These are phyloP conservation scores for Microbotryum intermedium DNA, from an alignment of 1,284 basidiomycete genomes.

Conservation along the genomic window DNA sequence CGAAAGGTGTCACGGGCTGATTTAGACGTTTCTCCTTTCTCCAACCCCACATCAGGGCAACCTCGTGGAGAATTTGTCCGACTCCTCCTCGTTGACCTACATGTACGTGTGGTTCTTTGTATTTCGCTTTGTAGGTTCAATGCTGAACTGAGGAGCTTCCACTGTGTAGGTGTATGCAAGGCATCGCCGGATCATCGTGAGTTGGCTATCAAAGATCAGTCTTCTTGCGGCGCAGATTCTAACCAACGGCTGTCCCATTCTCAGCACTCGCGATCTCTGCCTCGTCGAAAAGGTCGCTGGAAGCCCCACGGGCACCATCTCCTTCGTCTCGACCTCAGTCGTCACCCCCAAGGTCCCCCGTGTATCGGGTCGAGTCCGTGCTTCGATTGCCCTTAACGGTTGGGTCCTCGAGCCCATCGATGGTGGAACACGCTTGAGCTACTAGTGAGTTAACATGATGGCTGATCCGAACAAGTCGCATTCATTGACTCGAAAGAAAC, in stretches of 20 bases:
- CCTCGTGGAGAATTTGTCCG: constrained; percentile 33
- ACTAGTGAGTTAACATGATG: constrained; percentile 12
- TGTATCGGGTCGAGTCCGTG: constrained; percentile 31
- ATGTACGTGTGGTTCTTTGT: constrained; percentile 14
- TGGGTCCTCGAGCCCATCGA: constrained; percentile 32
- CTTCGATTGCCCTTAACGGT: constrained; percentile 33
- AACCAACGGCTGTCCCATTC: neutral
- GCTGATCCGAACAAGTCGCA: constrained; percentile 3
- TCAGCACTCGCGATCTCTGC: constrained; percentile 32
- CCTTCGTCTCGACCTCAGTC: constrained; percentile 34
- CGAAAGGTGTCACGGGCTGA: too few species aligned
- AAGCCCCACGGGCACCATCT: constrained; percentile 30
- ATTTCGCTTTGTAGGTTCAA: neutral
- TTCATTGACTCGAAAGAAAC: constrained; percentile 6
- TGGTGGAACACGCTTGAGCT: constrained; percentile 11
- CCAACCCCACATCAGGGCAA: constrained; percentile 28
- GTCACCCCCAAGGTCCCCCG: constrained; percentile 31
- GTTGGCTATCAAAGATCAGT: neutral
- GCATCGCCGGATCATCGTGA: constrained; percentile 28
- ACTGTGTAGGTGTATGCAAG: constrained; percentile 27
- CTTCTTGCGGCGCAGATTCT: neutral
- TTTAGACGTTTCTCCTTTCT: neutral
- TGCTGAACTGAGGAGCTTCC: neutral
- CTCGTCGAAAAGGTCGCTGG: constrained; percentile 34
- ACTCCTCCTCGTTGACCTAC: constrained; percentile 33